Conservation (phyloP, 306 rosid genomes). For the Glycine soja region DNA sequence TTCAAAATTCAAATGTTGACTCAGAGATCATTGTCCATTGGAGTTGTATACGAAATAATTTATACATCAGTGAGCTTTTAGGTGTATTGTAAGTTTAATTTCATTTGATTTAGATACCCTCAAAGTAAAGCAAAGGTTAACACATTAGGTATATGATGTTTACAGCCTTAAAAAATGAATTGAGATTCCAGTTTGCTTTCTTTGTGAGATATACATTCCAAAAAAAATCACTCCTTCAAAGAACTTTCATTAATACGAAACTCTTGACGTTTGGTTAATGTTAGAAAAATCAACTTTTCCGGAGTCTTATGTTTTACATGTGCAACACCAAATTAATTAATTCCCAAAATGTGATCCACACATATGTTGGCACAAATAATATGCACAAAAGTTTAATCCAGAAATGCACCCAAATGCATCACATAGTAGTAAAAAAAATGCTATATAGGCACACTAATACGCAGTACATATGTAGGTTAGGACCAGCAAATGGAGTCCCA, state of each 20-base stretch:
- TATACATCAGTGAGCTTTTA: background rate
- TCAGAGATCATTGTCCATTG: background rate
- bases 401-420: background rate
- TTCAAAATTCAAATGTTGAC: background rate
- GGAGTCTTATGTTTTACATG: background rate
- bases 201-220: background rate
- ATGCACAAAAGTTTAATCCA: background rate
- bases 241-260: background rate
- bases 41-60: background rate
- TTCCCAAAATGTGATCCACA: background rate
- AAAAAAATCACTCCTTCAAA: background rate
- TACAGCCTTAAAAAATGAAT: background rate
- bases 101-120: constrained; percentile 9
- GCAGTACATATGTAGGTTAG: background rate
- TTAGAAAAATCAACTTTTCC: background rate
- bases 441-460: background rate
- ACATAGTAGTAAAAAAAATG: background rate
- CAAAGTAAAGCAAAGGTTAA: background rate
- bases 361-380: background rate
- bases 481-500: background rate
- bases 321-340: background rate
- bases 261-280: background rate
- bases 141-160: constrained; percentile 1
- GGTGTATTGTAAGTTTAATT: background rate
- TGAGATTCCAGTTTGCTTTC: background rate